phyloP scores from a whole-genome alignment of 2,329 filamentous ascomycete species.

The Phaeosphaeria sp. region DNA sequence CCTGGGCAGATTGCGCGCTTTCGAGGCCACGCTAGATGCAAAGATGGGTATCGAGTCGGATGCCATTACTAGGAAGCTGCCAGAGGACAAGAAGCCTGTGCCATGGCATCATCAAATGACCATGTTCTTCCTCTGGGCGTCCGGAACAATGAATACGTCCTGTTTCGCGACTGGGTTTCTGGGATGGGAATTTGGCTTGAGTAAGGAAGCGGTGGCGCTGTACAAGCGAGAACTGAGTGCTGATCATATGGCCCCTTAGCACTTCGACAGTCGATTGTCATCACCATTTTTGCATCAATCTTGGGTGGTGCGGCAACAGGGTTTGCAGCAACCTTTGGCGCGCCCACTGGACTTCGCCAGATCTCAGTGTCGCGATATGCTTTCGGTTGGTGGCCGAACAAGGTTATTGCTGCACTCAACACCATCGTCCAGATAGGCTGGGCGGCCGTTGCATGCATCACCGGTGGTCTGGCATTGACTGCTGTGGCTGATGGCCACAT shows the following conservation, averaged over 20 bases:
- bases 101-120: constrained; percentile 34
- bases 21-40: constrained; percentile 28
- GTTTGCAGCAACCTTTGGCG: constrained; percentile 52
- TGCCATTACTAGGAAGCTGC: constrained; percentile 31
- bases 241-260: constrained; percentile 13
- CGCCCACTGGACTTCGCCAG: constrained; percentile 51
- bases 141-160: constrained; percentile 51
- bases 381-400: constrained; percentile 60
- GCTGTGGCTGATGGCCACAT: constrained; percentile 53
- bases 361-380: constrained; percentile 55
- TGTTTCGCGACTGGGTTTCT: constrained; percentile 51
- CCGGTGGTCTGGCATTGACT: constrained; percentile 50
- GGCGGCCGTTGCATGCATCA: constrained; percentile 52
- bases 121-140: constrained; percentile 55
- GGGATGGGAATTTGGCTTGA: constrained; percentile 57
- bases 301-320: constrained; percentile 51
- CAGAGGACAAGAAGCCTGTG: constrained; percentile 34
- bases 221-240: constrained; percentile 1
- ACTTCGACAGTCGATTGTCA: constrained; percentile 52
- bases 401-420: constrained; percentile 56
- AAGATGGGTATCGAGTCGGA: constrained; percentile 32
- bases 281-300: constrained; percentile 50
- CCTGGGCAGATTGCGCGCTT: constrained; percentile 20
- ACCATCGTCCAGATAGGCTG: constrained; percentile 55
- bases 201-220: constrained; percentile 16